Percentiles rank a stretch among this genome's conserved stretches.
phyloP scores from a whole-genome alignment of 805 yeast genomes.

The Wickerhamiella nectarea region DNA sequence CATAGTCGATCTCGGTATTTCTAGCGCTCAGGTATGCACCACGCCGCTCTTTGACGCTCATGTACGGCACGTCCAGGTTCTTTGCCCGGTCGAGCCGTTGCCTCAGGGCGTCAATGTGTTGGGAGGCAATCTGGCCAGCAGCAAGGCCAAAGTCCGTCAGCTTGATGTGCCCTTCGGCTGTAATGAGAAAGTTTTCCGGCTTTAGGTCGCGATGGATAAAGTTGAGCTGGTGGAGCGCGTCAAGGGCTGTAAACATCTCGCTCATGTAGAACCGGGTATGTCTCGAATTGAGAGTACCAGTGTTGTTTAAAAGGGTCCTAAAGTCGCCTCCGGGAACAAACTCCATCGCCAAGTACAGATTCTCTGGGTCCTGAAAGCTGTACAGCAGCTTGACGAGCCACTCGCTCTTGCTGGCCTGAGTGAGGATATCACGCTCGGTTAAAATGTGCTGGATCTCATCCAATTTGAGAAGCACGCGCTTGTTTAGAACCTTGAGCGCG shows the following conservation, averaged over 20 bases:
- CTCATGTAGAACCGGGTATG: constrained; percentile 91
- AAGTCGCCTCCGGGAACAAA: constrained; percentile 99
- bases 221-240: constrained; percentile 86
- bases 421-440: constrained; percentile 90
- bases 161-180: constrained; percentile 80
- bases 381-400: constrained; percentile 91
- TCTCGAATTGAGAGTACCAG: constrained; percentile 83
- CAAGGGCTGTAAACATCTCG: constrained; percentile 93
- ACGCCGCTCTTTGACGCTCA: constrained; percentile 78
- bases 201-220: constrained; percentile 94
- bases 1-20: constrained; percentile 61
- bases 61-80: constrained; percentile 55
- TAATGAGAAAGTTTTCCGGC: constrained; percentile 87
- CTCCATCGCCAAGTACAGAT: constrained; percentile 93
- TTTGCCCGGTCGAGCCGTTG: constrained; percentile 50
- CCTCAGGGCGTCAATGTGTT: constrained; percentile 87
- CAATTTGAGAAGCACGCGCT: constrained; percentile 67
- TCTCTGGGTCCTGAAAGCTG: constrained; percentile 87
- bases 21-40: constrained; percentile 67
- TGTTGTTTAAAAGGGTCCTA: constrained; percentile 83
- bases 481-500: constrained; percentile 84
- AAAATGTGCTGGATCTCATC: constrained; percentile 93
- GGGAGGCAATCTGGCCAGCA: constrained; percentile 87
- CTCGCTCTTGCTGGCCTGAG: constrained; percentile 78
- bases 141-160: constrained; percentile 95